Evolutionary conservation across 257 asterid genomes (phyloP).

Genomic region (Penstemon eatonii): DNA sequence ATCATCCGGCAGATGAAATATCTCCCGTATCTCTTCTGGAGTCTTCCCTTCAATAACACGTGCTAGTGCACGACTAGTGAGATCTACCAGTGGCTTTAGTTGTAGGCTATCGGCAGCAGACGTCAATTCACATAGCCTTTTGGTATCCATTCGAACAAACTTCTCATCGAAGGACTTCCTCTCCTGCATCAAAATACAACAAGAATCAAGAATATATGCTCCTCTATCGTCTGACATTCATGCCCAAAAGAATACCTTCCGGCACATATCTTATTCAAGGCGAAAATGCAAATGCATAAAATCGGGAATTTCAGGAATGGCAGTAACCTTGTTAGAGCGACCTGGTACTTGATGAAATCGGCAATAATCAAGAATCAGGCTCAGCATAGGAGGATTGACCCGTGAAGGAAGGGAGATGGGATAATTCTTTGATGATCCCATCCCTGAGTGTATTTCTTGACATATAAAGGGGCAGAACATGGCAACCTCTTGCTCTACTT

Average conservation of each 20-base stretch:
- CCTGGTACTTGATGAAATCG: constrained; percentile 92
- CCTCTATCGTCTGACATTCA: constrained; percentile 15
- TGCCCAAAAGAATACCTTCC: constrained; percentile 1
- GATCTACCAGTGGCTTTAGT: constrained; percentile 91
- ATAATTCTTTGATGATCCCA: constrained; percentile 82
- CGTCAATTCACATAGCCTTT: constrained; percentile 92
- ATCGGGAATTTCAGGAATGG: constrained; percentile 9
- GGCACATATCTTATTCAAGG: constrained; percentile 3
- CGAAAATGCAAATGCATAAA: constrained; percentile 12
- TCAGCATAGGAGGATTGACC: constrained; percentile 77
- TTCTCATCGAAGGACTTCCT: constrained; percentile 88
- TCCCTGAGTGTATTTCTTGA: constrained; percentile 74
- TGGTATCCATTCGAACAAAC: constrained; percentile 85
- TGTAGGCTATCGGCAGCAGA: constrained; percentile 97
- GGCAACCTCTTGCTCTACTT: constrained; percentile 91
- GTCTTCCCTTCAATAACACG: constrained; percentile 91
- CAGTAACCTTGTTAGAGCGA: constrained; percentile 83
- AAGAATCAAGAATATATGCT: constrained; percentile 26
- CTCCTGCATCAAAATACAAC: constrained; percentile 57
- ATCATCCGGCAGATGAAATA: constrained; percentile 92
- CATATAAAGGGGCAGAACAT: constrained; percentile 81
- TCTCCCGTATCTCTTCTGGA: constrained; percentile 91
- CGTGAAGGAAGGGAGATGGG: constrained; percentile 89
- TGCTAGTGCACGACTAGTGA: constrained; percentile 95
- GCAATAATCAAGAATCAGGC: constrained; percentile 88